Base-by-base conservation (phyloP, 129 eudicot species). In the Helianthus tuberosus region DNA sequence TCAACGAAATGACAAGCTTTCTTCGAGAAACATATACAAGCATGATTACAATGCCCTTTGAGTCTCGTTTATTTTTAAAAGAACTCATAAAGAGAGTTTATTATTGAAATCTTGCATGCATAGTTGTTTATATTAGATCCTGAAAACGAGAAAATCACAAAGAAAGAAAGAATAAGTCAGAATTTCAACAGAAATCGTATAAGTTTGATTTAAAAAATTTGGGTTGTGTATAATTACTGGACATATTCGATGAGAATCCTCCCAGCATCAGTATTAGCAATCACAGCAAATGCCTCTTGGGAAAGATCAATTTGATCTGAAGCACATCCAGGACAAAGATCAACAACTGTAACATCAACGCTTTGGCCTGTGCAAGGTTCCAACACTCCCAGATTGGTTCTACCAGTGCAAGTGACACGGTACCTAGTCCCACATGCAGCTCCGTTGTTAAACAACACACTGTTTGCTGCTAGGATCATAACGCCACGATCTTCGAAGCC, bases 241-340 rank as follows among this genome's bases (percentile, higher is more conserved):
- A 36, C 7, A 61, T 75, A 84, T 4, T 85, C 79, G 11, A 85
- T 71, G 15, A 41, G 43, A 58, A 85, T 74, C 17, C 16, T 62
- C 8, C 86, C 89, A 1, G 77, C 89, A 39, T 43, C 67, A 43
- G 77, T 76, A 54, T 85, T 44, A 7, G 82, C 86, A 66, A 81
- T 85, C 38, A 14, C 35, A 0, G 78, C 27, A 11, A 85, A 85
- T 50, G 86, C 89, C 61, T 81, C 76, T 69, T 66, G 68, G 6
- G 84, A 85, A 53, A 85, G 84, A 70, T 85, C 89, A 64, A 85
- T 15, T n/a, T 66, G 75, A 41, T 73, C 53, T 2, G 63, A 79
- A 3, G 55, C 51, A 68, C 86, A 81, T 14, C 81, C 81, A 2
- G 89, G 86, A 72, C 89, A 85, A 35, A 59, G 69, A 75, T 85